phyloP scores from a whole-genome alignment of 2,329 filamentous ascomycete species.

The Bipolaris gigantea region DNA sequence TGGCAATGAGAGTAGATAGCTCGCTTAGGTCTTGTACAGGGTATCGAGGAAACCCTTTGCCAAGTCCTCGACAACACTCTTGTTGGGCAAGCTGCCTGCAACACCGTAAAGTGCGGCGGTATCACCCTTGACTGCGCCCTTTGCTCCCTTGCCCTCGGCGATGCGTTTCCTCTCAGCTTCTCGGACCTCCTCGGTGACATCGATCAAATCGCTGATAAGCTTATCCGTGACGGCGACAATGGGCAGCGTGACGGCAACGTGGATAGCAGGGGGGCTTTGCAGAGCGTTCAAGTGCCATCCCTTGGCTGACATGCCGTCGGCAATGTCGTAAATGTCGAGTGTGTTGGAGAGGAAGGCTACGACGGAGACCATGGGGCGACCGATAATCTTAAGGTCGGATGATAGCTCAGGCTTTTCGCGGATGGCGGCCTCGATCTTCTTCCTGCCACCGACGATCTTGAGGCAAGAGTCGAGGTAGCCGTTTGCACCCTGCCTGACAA shows the following conservation, averaged over 20 bases:
- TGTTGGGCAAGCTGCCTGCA: constrained; percentile 91
- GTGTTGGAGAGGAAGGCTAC: constrained; percentile 82
- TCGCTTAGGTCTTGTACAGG: constrained; percentile 76
- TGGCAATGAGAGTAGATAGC: background rate
- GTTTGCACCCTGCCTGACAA: constrained; percentile 84
- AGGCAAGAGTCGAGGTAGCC: constrained; percentile 87
- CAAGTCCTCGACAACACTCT: constrained; percentile 88
- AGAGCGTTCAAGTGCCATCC: constrained; percentile 97
- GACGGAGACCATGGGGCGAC: constrained; percentile 84
- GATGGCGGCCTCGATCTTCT: constrained; percentile 76
- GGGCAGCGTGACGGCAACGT: constrained; percentile 89
- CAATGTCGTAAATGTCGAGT: constrained; percentile 93
- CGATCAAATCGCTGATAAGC: constrained; percentile 69
- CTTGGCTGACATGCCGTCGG: constrained; percentile 78
- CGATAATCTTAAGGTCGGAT: constrained; percentile 76
- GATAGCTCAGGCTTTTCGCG: constrained; percentile 68
- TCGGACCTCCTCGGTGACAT: constrained; percentile 67
- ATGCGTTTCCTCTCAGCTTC: constrained; percentile 76
- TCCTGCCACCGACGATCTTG: constrained; percentile 83
- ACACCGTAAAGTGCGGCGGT: constrained; percentile 91
- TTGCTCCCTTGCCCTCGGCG: constrained; percentile 66
- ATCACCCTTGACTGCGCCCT: constrained; percentile 67
- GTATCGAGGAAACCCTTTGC: constrained; percentile 91
- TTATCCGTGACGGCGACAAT: constrained; percentile 79
- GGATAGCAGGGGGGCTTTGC: constrained; percentile 87